Evolutionary conservation across 495 filamentous ascomycete species (phyloP).

Genomic region (Filosporella fistucella): DNA sequence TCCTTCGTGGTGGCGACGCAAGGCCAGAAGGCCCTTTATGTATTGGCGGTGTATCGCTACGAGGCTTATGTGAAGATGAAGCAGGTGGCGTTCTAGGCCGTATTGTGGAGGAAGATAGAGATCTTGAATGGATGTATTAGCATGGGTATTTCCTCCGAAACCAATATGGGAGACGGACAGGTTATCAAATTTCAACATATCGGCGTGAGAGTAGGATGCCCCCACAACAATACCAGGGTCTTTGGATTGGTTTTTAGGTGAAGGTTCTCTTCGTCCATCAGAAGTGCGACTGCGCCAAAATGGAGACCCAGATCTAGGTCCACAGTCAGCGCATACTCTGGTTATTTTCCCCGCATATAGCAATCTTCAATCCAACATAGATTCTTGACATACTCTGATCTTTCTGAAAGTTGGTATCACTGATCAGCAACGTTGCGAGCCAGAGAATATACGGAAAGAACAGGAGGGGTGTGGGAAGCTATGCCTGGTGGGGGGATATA

Average conservation of each 20-base stretch:
- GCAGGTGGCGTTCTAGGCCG: conserved; percentile 60
- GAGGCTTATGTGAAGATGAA: conserved; percentile 27
- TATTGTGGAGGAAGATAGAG: conserved; percentile 44
- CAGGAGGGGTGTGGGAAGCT: background rate
- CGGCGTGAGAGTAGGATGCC: conserved; percentile 93
- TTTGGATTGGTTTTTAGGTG: conserved; percentile 48
- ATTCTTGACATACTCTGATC: conserved; percentile 27
- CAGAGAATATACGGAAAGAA: background rate
- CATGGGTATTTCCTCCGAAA: too few species aligned
- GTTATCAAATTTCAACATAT: conserved; percentile 82
- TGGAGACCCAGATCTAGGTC: conserved; percentile 69
- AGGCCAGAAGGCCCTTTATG: conserved; percentile 45
- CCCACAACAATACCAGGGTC: conserved; percentile 82
- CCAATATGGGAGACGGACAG: conserved; percentile 5
- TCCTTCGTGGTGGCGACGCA: conserved; percentile 58
- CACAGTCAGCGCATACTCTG: conserved; percentile 18
- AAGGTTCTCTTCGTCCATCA: conserved; percentile 38
- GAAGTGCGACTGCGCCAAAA: conserved; percentile 76
- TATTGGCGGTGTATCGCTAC: conserved; percentile 48
- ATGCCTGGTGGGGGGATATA: conserved; percentile 8
- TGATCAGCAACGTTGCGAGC: conserved; percentile 12
- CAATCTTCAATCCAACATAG: background rate
- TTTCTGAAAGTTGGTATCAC: conserved; percentile 14
- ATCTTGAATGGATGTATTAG: conserved; percentile 35
- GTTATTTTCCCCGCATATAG: background rate